phyloP scores from a whole-genome alignment of 352 stramenopile species.

The Phytophthora citricola region DNA sequence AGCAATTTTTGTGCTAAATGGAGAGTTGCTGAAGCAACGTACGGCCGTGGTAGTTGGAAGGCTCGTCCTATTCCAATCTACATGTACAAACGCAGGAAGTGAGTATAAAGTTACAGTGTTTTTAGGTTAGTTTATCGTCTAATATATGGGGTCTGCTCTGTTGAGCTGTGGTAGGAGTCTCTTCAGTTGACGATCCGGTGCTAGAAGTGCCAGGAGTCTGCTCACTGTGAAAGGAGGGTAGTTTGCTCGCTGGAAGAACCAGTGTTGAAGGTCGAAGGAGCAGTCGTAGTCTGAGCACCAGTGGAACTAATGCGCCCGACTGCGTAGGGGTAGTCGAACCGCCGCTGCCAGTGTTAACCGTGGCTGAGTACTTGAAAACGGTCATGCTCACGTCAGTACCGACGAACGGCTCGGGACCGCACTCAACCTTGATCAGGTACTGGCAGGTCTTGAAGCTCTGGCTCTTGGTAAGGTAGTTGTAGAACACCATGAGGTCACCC shows the following conservation, averaged over 20 bases:
- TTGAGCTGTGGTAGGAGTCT: slow-evolving; percentile 9
- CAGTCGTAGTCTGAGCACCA: slow-evolving; percentile 17
- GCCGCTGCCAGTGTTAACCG: slow-evolving; percentile 25
- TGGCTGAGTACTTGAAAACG: slow-evolving; percentile 43
- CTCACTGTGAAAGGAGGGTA: slow-evolving; percentile 1
- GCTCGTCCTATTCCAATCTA: too few species aligned
- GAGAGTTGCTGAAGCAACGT: too few species aligned
- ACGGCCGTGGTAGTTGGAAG: too few species aligned
- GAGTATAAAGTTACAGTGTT: too few species aligned
- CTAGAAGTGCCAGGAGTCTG: not conserved
- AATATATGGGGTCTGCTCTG: not conserved
- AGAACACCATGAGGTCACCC: slow-evolving; percentile 42
- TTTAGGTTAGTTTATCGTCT: too few species aligned
- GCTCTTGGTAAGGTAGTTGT: slow-evolving; percentile 40
- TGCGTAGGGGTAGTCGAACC: slow-evolving; percentile 14
- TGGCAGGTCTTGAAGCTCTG: slow-evolving; percentile 40
- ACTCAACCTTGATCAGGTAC: slow-evolving; percentile 50
- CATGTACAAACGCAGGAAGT: too few species aligned
- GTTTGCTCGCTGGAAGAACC: slow-evolving; percentile 14
- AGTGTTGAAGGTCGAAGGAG: slow-evolving; percentile 13
- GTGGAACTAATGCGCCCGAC: slow-evolving; percentile 21
- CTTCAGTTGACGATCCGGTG: slow-evolving; percentile 8
- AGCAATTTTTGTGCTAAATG: too few species aligned
- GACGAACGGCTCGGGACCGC: slow-evolving; percentile 45
- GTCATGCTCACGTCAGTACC: slow-evolving; percentile 35